These are phyloP conservation scores for Thielaviopsis punctulata DNA, from an alignment of 2,329 filamentous ascomycete species.

Conservation along the genomic window DNA sequence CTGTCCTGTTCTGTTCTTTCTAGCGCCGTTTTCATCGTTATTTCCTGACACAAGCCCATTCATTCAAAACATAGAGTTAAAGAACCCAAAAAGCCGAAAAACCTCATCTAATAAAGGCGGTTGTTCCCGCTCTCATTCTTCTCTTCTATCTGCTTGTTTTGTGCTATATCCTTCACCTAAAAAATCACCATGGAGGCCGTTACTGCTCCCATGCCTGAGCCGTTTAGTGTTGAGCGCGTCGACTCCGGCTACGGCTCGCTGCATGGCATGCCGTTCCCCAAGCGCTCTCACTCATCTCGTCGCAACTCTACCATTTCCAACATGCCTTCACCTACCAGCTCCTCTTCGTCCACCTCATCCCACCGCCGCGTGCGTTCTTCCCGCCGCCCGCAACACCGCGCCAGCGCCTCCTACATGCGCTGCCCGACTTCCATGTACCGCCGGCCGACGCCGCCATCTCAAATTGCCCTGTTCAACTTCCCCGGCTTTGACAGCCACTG, in stretches of 20 bases:
- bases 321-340: constrained; percentile 4
- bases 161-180: not conserved
- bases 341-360: constrained; percentile 18
- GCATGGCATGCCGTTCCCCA: constrained; percentile 21
- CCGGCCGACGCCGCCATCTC: constrained; percentile 16
- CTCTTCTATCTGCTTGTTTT: not conserved
- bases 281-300: constrained; percentile 19
- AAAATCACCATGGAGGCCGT: not conserved
- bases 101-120: not conserved
- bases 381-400: constrained; percentile 14
- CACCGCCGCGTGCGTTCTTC: constrained; percentile 10
- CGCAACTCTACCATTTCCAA: constrained; percentile 19
- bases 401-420: constrained; percentile 14
- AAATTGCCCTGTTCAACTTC: constrained; percentile 32
- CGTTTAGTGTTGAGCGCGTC: constrained; percentile 31
- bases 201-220: constrained; percentile 18
- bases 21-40: not conserved
- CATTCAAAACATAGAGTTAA: not conserved
- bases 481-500: constrained; percentile 18
- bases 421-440: constrained; percentile 9
- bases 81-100: not conserved
- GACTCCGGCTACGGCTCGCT: constrained; percentile 43
- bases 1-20: not conserved
- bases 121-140: not conserved
- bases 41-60: not conserved